Percentiles rank a stretch among this genome's conserved stretches.
These are phyloP conservation scores for Volvox africanus DNA, from an alignment of 139 green algal genomes.

Conservation along the genomic window DNA sequence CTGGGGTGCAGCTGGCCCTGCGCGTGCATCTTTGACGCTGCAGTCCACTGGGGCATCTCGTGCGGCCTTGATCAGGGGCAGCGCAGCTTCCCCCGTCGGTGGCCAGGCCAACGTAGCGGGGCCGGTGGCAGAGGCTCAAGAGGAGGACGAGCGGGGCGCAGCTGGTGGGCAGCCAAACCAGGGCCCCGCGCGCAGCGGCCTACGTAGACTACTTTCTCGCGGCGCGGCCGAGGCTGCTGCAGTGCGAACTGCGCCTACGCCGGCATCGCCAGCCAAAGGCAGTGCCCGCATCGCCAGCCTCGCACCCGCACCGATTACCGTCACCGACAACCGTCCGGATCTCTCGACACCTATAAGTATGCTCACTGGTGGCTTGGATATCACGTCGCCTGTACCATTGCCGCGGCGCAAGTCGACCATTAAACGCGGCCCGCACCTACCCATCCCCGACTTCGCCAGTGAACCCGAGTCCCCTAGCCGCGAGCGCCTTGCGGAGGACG, in stretches of 20 bases:
- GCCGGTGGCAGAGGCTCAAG: slow-evolving; percentile 5
- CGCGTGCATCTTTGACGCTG: not conserved
- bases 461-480: slow-evolving; percentile 1
- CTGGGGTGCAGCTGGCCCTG: not conserved
- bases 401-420: slow-evolving; percentile 11
- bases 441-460: not conserved
- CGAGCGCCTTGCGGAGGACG: not conserved
- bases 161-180: too few relatives aligned
- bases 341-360: slow-evolving; percentile 1
- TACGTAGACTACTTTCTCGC: not conserved
- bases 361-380: slow-evolving; percentile 1
- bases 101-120: not conserved
- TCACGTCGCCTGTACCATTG: not conserved
- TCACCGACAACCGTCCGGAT: not conserved
- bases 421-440: not conserved
- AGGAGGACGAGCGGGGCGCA: not conserved
- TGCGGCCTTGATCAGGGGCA: not conserved
- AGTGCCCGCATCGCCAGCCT: not conserved
- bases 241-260: not conserved
- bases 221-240: not conserved
- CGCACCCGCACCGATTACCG: not conserved
- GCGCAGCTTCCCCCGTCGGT: not conserved
- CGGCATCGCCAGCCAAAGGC: not conserved
- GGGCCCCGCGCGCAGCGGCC: not conserved
- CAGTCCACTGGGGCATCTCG: not conserved